Base-by-base conservation (phyloP, 2,329 filamentous ascomycete genomes). In the Phoma sp. region DNA sequence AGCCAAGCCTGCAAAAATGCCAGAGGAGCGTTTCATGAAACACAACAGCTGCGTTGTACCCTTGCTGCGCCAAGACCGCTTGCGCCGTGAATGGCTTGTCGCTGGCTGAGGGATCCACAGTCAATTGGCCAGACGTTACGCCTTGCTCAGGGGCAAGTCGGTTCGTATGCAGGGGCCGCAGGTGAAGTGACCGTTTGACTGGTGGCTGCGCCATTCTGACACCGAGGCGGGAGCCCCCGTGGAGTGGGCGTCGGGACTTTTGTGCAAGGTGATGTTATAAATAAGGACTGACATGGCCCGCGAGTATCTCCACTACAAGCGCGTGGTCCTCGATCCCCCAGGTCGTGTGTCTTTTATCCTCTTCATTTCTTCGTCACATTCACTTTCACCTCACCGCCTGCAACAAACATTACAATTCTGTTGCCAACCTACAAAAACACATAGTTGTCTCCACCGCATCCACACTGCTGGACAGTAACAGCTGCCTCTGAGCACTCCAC, bases 381-480 rank as follows among this genome's bases (percentile, higher is more conserved):
- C 46, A 55, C 52, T 55, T 31, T 24, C 46, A 46, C 36, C 48
- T 43, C 8, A 36, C 22, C 24, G 19, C 19, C 43, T 22, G 15
- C 43, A 44, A 24, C 46, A 57, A 36, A 35, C 55, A 29, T 6
- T 24, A 35, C 33, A 13, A 6, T 45, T 38, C 22, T 22, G 17
- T 40, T 22, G 47, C 46, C 43, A 44, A 35, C 10, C 24, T 52
- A 27, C 44, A 49, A 35, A 39, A 27, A 29, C 53, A 25, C n/a
- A 41, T 22, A 10, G 22, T 25, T 22, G 33, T 24, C n/a, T 12
- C 36, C 12, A 10, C 13, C 22, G 46, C 44, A 38, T 51, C 47
- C 19, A 45, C 19, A 64, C 69, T 74, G 72, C 72, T 71, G 72
- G 70, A 57, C 72, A 69, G 72, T 74, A 56, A 31, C 49, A 52